Evolutionary conservation across 306 rosid species (phyloP).

Genomic region (Geum urbanum): DNA sequence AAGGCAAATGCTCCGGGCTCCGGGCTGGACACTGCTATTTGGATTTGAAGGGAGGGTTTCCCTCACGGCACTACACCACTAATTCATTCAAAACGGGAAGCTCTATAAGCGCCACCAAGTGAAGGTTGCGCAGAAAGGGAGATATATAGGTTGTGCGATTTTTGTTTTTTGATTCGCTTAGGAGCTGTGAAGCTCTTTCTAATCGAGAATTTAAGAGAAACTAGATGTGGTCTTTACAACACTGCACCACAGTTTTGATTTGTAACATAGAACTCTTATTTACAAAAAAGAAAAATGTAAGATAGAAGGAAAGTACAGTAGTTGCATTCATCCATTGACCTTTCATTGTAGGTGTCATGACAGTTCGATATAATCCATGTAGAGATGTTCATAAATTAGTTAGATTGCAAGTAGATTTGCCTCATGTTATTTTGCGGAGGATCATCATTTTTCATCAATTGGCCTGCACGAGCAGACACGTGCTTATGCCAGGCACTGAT

Average conservation of each 20-base stretch:
- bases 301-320: constrained; percentile 42
- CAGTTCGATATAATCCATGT: not conserved
- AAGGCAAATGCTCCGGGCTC: constrained; percentile 22
- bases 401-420: not conserved
- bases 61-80: constrained; percentile 17
- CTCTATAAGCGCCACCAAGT: constrained; percentile 36
- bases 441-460: not conserved
- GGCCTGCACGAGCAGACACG: not conserved
- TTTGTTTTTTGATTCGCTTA: constrained; percentile 37
- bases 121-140: constrained; percentile 40
- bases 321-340: constrained; percentile 45
- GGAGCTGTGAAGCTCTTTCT: constrained; percentile 51
- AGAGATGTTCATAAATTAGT: too few relatives aligned
- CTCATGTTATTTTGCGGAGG: not conserved
- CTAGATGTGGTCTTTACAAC: constrained; percentile 69
- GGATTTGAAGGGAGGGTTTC: constrained; percentile 32
- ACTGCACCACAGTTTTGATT: constrained; percentile 89
- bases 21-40: constrained; percentile 13
- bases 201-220: constrained; percentile 58
- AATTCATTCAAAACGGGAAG: constrained; percentile 41
- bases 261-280: constrained; percentile 76
- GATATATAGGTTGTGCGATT: constrained; percentile 44
- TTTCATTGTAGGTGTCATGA: constrained; percentile 15
- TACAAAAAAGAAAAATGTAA: constrained; percentile 61
- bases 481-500: too few relatives aligned